Base-by-base conservation (phyloP, 202 grass and related monocot species). In the Zoysia matrella region DNA sequence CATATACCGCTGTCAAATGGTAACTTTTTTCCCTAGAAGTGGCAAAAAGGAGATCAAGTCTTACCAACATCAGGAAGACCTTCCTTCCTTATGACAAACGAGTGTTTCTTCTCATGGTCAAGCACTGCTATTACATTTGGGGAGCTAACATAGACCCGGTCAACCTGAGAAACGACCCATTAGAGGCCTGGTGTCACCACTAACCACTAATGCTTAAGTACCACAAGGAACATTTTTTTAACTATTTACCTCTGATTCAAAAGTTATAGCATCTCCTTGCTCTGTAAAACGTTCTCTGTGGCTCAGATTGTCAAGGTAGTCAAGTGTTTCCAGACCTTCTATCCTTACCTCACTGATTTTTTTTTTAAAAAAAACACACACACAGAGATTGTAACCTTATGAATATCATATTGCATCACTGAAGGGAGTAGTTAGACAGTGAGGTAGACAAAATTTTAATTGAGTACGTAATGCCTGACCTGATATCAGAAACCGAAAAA, bases 401-500 rank as follows among this genome's bases (percentile, higher is more conserved):
- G 30, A 36, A 36, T 30, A 69, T 69, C 2, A 60, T 69, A 71
- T 46, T 69, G 9, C 60, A 67, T 61, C 2, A 52, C 71, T 30
- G 1, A 40, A 61, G 48, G 78, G 67, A 62, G 40, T 53, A 78
- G 7, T 63, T 73, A 39, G 11, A 76, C 15, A 30, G 47, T 12
- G 60, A 44, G 12, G 72, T 7, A n/a, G 69, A 18, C 46, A 67
- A n/a, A 44, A 61, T 9, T 8, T 49, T 51, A 82, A 51, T 3
- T n/a, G 40, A 45, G 67, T 36, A 62, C 41, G 68, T 5, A 79
- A 75, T 82, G 10, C 6, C 77, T 47, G 74, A 94, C 94, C 92
- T 97, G 88, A 97, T 97, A 60, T 97, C 94, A 80, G 94, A 97
- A 80, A 97, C 92, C 56, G 86, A 94, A 44, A 97, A 84, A 45